Evolutionary conservation across 2,329 filamentous ascomycete species (phyloP).

Genomic region (Scedosporium aurantiacum): DNA sequence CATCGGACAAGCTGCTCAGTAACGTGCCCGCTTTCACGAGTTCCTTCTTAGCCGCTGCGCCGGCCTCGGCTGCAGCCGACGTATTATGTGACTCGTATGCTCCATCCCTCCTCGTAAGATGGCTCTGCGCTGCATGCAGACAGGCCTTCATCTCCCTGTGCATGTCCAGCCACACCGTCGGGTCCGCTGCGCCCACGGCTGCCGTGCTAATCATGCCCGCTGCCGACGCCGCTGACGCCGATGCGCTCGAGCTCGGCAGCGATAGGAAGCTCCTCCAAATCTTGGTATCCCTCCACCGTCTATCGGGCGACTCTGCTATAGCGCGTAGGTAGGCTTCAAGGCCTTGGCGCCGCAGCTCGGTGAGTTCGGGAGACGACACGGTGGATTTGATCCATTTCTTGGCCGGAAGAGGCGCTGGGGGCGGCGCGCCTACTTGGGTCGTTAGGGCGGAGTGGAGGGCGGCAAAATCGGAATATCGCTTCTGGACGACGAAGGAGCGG

Average conservation of each 20-base stretch:
- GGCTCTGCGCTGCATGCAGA: slow-evolving; percentile 55
- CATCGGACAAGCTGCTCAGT: slow-evolving; percentile 53
- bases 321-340: slow-evolving; percentile 62
- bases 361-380: slow-evolving; percentile 55
- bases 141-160: slow-evolving; percentile 62
- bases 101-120: slow-evolving; percentile 56
- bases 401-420: slow-evolving; percentile 55
- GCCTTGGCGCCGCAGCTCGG: slow-evolving; percentile 55
- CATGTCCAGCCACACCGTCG: slow-evolving; percentile 65
- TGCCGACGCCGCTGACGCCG: slow-evolving; percentile 36
- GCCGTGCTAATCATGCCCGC: slow-evolving; percentile 30
- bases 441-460: slow-evolving; percentile 53
- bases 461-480: slow-evolving; percentile 74
- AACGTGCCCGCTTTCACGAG: slow-evolving; percentile 58
- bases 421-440: slow-evolving; percentile 47
- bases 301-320: slow-evolving; percentile 63
- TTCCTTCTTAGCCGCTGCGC: slow-evolving; percentile 62
- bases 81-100: slow-evolving; percentile 28
- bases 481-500: slow-evolving; percentile 63
- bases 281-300: slow-evolving; percentile 62
- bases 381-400: slow-evolving; percentile 74
- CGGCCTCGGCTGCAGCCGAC: slow-evolving; percentile 45
- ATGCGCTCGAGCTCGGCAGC: slow-evolving; percentile 44
- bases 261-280: slow-evolving; percentile 66
- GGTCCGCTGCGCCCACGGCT: slow-evolving; percentile 37